Conservation (phyloP, 2,329 filamentous ascomycete species). For the Claviceps sp. region DNA sequence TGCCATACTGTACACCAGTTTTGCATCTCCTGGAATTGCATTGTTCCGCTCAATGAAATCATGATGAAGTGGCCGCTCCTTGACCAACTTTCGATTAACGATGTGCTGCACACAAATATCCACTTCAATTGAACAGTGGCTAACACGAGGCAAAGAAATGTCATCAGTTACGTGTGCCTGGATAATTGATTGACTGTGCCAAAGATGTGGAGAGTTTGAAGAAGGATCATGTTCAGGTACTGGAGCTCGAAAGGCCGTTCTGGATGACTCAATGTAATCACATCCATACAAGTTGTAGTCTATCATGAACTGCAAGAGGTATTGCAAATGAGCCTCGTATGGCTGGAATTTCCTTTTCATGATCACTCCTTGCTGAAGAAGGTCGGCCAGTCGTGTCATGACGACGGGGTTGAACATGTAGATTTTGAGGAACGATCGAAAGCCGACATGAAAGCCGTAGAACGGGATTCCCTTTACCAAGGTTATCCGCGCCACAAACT, state of each 20-base stretch:
- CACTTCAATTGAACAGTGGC: conserved; percentile 79
- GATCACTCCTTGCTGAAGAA: conserved; percentile 77
- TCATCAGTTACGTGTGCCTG: conserved; percentile 37
- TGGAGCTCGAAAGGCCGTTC: conserved; percentile 59
- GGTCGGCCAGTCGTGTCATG: conserved; percentile 76
- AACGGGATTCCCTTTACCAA: conserved; percentile 89
- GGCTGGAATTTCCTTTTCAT: conserved; percentile 77
- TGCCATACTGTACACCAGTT: conserved; percentile 87
- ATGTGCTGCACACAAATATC: conserved; percentile 86
- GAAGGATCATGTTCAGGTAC: conserved; percentile 56
- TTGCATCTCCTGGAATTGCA: conserved; percentile 53
- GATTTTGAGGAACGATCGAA: conserved; percentile 82
- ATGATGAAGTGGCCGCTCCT: conserved; percentile 69
- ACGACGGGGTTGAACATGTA: conserved; percentile 81
- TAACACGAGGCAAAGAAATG: conserved; percentile 56
- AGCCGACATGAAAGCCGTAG: conserved; percentile 91
- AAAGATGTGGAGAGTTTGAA: conserved; percentile 49
- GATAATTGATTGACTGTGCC: conserved; percentile 66
- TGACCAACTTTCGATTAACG: conserved; percentile 62
- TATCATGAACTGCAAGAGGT: conserved; percentile 90
- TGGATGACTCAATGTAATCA: conserved; percentile 63
- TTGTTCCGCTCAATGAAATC: conserved; percentile 64
- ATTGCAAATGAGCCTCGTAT: conserved; percentile 88
- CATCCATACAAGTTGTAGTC: conserved; percentile 98
- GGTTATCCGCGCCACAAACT: conserved; percentile 79